Base-by-base conservation (phyloP, 2,329 filamentous ascomycete genomes). In the Escovopsis sp. region DNA sequence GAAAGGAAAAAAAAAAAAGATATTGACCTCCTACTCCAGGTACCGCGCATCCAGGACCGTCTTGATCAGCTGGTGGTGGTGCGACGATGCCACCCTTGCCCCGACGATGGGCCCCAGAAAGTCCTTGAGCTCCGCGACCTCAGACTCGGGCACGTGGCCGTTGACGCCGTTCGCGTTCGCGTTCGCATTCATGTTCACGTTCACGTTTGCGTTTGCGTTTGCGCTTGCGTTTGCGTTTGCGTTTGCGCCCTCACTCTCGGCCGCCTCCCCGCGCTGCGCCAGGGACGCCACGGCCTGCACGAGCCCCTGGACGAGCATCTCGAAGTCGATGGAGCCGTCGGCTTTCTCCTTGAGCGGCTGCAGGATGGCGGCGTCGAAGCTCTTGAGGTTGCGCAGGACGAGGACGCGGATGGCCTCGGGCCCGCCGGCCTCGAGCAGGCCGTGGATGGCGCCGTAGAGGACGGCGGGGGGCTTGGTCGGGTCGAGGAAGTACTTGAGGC, bases 401-500 rank as follows among this genome's bases (percentile, higher is more conserved):
- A 77, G 59, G 2, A 77, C 63, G 11, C 72, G 69, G 31, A 77
- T 67, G 7, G 71, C 70, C 52, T 76, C 73, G 16, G 70, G 64
- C 0, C 73, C 87, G 24, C 87, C 86, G 20, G 93, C 80, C 2
- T 81, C 77, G 2, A 81, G 71, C 3, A 98, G 67, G 1, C 88
- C 89, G 27, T 79, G 74, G 16, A 98, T 72, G 7, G 89, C 86
- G 36, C 91, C 91, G 57, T 91, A 98, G 53, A 94, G 84, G 1
- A 89, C 81, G 2, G 84, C 78, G 0, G 87, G 74, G 0, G 87
- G 79, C 55, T 88, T 86, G 35, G 79, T 77, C 0, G 86, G 84
- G 53, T 95, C 88, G 27, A 98, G 73, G 60, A 95, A 89, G 53
- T 83, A 79, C 63, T 94, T 94, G 30, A 96, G 73, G 54, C 87